phyloP scores from a whole-genome alignment of 2,329 filamentous ascomycete species.

The Pseudocercospora cruenta region DNA sequence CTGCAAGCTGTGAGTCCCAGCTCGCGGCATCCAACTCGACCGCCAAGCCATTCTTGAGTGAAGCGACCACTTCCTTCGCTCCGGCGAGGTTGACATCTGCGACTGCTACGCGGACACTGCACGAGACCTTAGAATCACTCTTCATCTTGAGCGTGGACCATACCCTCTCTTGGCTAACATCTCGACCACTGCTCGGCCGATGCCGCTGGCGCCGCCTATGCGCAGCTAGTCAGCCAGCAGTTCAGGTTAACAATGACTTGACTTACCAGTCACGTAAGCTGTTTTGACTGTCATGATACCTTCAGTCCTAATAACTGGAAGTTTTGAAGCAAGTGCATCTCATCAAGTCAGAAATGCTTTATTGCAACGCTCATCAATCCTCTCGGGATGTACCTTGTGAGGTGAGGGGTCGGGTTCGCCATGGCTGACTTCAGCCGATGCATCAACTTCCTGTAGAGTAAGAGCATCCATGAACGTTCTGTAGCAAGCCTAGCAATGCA shows the following conservation, averaged over 20 bases:
- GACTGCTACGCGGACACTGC: constrained; percentile 55
- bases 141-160: not conserved
- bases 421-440: not conserved
- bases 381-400: not conserved
- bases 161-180: constrained; percentile 37
- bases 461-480: not conserved
- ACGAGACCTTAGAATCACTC: not conserved
- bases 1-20: constrained; percentile 44
- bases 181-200: constrained; percentile 40
- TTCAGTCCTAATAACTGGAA: not conserved
- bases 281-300: constrained; percentile 13
- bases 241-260: not conserved
- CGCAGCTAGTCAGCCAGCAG: not conserved
- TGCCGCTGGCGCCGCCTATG: constrained; percentile 36
- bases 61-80: constrained; percentile 33
- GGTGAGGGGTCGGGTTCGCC: not conserved
- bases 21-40: constrained; percentile 40
- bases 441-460: not conserved
- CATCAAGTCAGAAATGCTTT: not conserved
- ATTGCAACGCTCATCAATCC: not conserved
- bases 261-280: constrained; percentile 21
- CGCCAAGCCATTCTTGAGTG: constrained; percentile 30
- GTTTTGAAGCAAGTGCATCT: not conserved
- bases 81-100: constrained; percentile 43
- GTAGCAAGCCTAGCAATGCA: not conserved